These are phyloP conservation scores for Favolaschia claudopus DNA, from an alignment of 768 basidiomycete species.

Conservation along the genomic window DNA sequence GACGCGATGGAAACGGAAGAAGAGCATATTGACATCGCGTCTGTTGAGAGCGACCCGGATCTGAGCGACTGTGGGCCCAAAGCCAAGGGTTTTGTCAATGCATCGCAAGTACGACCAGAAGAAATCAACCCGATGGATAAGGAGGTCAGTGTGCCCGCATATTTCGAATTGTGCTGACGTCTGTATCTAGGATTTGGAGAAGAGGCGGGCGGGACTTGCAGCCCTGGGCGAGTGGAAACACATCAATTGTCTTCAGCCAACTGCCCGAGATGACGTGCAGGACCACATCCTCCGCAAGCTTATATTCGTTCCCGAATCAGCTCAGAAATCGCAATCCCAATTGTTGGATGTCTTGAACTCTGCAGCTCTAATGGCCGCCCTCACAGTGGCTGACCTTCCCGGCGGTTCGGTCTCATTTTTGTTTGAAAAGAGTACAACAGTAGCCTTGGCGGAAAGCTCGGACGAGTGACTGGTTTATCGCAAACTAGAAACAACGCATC, in stretches of 20 bases:
- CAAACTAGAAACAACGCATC: not conserved
- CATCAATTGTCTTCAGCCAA: constrained; percentile 69
- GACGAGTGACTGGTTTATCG: constrained; percentile 6
- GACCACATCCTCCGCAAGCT: constrained; percentile 72
- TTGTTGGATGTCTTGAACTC: constrained; percentile 59
- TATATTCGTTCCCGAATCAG: constrained; percentile 34
- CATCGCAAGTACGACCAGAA: constrained; percentile 64
- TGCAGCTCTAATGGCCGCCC: constrained; percentile 40
- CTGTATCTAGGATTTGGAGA: constrained; percentile 62
- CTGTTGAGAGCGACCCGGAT: constrained; percentile 38
- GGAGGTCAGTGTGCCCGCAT: constrained; percentile 48
- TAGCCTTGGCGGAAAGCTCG: constrained; percentile 13
- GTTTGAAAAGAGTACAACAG: constrained; percentile 66
- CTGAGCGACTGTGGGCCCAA: constrained; percentile 23
- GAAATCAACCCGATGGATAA: constrained; percentile 56
- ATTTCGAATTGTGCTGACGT: constrained; percentile 12
- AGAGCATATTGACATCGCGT: constrained; percentile 36
- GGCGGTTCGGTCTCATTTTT: constrained; percentile 80
- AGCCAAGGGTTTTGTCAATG: constrained; percentile 64
- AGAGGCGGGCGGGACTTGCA: constrained; percentile 73
- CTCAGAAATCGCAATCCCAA: constrained; percentile 36
- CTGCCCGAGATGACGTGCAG: constrained; percentile 57
- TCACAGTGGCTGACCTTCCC: constrained; percentile 49
- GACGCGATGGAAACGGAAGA: constrained; percentile 37
- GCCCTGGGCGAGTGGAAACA: constrained; percentile 86